Evolutionary conservation across 768 basidiomycete species (phyloP).

Genomic region (Lanmaoa pseudosensibilis): DNA sequence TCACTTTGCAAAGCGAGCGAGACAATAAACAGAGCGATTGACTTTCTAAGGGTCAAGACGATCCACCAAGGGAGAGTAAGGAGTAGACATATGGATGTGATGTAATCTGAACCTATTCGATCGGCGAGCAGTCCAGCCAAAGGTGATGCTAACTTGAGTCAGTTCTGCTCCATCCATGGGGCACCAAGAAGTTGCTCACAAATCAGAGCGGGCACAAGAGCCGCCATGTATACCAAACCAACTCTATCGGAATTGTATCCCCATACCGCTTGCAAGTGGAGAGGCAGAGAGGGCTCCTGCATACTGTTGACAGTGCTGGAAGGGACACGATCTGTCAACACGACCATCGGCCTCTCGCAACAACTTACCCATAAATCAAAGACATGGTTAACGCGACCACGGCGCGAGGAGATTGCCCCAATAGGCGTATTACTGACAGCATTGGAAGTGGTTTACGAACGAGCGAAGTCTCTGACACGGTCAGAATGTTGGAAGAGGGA

Average conservation of each 20-base stretch:
- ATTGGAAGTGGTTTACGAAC: slow-evolving; percentile 37
- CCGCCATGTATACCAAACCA: slow-evolving; percentile 67
- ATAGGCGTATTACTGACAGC: slow-evolving; percentile 39
- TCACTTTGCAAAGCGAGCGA: slow-evolving; percentile 56
- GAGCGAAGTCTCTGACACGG: slow-evolving; percentile 8
- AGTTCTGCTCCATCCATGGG: background rate
- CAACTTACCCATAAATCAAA: slow-evolving; percentile 55
- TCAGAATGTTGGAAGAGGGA: background rate
- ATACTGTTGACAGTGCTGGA: slow-evolving; percentile 47
- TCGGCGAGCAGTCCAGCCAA: slow-evolving; percentile 61
- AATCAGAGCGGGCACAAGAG: slow-evolving; percentile 61
- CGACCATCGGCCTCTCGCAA: background rate
- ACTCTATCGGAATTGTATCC: slow-evolving; percentile 47
- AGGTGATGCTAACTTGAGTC: slow-evolving; percentile 47
- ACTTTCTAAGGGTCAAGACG: slow-evolving; percentile 55
- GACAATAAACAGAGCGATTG: slow-evolving; percentile 38
- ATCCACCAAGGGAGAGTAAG: slow-evolving; percentile 66
- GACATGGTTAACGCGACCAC: slow-evolving; percentile 44
- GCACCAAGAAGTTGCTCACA: slow-evolving; percentile 44
- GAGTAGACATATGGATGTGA: slow-evolving; percentile 47
- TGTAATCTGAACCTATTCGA: slow-evolving; percentile 54
- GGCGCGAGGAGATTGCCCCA: slow-evolving; percentile 51
- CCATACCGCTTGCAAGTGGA: slow-evolving; percentile 54
- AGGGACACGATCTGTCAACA: background rate
- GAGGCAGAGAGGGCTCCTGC: slow-evolving; percentile 57